phyloP scores from a whole-genome alignment of 352 stramenopile species.

The Phytophthora meadii region DNA sequence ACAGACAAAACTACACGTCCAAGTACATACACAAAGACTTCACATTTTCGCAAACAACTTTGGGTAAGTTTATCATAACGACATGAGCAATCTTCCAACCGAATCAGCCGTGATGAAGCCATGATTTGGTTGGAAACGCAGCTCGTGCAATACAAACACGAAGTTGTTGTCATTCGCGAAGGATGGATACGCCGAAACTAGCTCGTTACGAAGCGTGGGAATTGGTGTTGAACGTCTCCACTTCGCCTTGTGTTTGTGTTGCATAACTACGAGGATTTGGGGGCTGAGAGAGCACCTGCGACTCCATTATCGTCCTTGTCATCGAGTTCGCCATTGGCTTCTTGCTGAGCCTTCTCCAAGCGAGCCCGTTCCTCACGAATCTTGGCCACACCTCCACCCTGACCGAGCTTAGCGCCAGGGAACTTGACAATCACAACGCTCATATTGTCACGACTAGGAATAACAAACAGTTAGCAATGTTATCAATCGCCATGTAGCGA shows the following conservation, averaged over 20 bases:
- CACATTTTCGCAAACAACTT: slow-evolving; percentile 17
- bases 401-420: slow-evolving; percentile 64
- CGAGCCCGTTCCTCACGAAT: slow-evolving; percentile 63
- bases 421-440: slow-evolving; percentile 86
- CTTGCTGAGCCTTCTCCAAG: slow-evolving; percentile 51
- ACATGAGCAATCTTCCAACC: not conserved
- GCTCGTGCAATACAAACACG: not conserved
- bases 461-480: not conserved
- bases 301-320: slow-evolving; percentile 25
- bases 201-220: slow-evolving; percentile 23
- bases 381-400: slow-evolving; percentile 64
- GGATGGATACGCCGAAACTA: slow-evolving; percentile 17
- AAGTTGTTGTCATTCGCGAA: slow-evolving; percentile 20
- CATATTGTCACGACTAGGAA: slow-evolving; percentile 83
- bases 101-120: not conserved
- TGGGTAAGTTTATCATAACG: not conserved
- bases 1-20: slow-evolving; percentile 14
- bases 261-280: slow-evolving; percentile 35
- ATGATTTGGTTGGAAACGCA: not conserved
- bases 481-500: too few relatives aligned
- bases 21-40: slow-evolving; percentile 25
- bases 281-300: slow-evolving; percentile 14
- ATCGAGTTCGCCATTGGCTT: slow-evolving; percentile 26
- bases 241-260: slow-evolving; percentile 14
- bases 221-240: slow-evolving; percentile 10